Conservation (phyloP, 805 yeast genomes). For the Candida schatavii region DNA sequence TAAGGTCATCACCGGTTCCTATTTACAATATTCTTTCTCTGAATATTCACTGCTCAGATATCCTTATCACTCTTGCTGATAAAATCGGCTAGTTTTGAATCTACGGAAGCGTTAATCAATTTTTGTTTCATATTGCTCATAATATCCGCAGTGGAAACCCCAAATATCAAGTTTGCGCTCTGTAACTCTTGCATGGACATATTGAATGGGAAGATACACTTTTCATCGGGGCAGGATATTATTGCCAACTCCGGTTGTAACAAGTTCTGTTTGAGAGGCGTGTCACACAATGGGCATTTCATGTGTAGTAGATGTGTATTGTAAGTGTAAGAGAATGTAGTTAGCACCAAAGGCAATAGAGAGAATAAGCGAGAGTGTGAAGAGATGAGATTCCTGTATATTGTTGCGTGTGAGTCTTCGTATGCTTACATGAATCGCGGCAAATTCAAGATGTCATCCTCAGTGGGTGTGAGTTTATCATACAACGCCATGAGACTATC, state of each 20-base stretch:
- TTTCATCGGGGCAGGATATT: constrained; percentile 25
- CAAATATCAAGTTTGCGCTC: constrained; percentile 18
- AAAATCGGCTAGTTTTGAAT: constrained; percentile 23
- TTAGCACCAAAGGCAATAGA: too few species aligned
- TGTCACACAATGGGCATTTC: constrained; percentile 25
- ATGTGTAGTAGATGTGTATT: neutral
- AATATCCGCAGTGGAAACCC: constrained; percentile 21
- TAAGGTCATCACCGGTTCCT: too few species aligned
- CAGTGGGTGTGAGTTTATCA: too few species aligned
- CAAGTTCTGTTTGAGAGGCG: constrained; percentile 22
- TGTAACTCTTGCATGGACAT: constrained; percentile 26
- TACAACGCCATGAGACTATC: constrained; percentile 63
- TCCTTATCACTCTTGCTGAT: constrained; percentile 19
- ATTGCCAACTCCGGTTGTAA: constrained; percentile 25
- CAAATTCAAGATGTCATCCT: too few species aligned
- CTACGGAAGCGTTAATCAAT: constrained; percentile 22
- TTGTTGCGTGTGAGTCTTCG: too few species aligned
- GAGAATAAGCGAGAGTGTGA: neutral
- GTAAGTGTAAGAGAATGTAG: too few species aligned
- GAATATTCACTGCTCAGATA: too few species aligned
- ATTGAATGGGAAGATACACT: constrained; percentile 34
- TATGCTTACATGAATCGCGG: too few species aligned
- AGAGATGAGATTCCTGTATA: neutral
- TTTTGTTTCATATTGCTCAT: constrained; percentile 24
- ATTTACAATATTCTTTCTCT: too few species aligned